These are phyloP conservation scores for Phialophora expanda DNA, from an alignment of 2,329 filamentous ascomycete species.

Conservation along the genomic window DNA sequence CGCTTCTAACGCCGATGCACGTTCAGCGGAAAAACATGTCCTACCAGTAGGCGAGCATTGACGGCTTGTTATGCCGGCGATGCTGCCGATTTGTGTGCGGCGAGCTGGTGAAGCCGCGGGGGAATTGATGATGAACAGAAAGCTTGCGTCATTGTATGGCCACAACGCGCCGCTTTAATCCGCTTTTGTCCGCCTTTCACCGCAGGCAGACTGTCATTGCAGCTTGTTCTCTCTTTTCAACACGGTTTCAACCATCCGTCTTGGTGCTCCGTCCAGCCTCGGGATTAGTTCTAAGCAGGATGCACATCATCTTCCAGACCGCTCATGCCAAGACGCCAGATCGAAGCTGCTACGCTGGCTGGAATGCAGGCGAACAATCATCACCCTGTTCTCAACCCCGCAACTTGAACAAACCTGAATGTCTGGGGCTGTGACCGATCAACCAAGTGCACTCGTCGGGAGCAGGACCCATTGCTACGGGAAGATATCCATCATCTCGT, in stretches of 20 bases:
- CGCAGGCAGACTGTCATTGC: neutral
- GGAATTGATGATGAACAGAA: neutral
- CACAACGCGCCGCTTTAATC: neutral
- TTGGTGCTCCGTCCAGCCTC: neutral
- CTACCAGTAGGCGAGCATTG: neutral
- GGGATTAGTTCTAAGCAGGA: neutral
- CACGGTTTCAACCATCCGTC: conserved; percentile 1
- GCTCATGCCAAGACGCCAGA: neutral
- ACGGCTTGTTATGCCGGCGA: neutral
- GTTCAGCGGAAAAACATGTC: neutral
- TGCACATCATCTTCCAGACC: neutral
- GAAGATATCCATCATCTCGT: neutral
- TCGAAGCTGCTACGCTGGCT: neutral
- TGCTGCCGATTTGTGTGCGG: neutral
- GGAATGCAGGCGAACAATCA: neutral
- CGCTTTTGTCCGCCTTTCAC: conserved; percentile 12
- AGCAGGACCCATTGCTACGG: conserved; percentile 3
- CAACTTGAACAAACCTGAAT: conserved; percentile 4
- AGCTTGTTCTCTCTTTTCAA: neutral
- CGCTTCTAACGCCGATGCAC: conserved; percentile 1
- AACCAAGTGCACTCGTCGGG: neutral
- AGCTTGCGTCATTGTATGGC: neutral
- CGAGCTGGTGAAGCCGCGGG: neutral
- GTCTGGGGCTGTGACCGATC: neutral
- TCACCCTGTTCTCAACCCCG: conserved; percentile 6